Base-by-base conservation (phyloP, 805 yeast species). In the Metschnikowia arizonensis region DNA sequence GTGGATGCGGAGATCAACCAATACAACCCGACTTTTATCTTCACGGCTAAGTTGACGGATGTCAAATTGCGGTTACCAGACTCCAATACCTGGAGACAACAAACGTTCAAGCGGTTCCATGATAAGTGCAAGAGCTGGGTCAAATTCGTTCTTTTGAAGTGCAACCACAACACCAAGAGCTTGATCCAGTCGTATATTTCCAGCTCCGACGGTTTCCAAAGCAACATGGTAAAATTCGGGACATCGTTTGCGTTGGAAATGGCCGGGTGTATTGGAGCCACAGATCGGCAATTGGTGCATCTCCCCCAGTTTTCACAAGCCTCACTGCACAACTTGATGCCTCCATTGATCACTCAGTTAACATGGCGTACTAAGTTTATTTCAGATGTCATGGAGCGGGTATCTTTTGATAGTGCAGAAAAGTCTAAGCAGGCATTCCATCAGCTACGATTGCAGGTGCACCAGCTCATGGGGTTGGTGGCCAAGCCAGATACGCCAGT, bases 201-300 rank as follows among this genome's bases (percentile, higher is more conserved):
- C 1, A 63, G 57, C 12, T 32, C 52, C 17, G 63, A 54, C 28
- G 53, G 37, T 41, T 50, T 47, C 35, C 57, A 49, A 34, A 35
- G 51, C n/a, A 59, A 29, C 26, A 50, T 42, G 5, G 76, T 86
- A 33, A 83, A 85, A 46, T 82, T 77, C 57, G 98, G 98, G 44
- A 83, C 89, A 40, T 83, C 95, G 0, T 87, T 91, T 72, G 98
- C 99, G 0, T 68, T 90, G 47, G 93, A 87, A 53, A 77, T 88
- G 82, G 95, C 96, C 1, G 88, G 93, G 3, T 62, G 77, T 4
- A 76, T 88, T 10, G 66, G 82, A n/a, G 73, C 82, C 15, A 73
- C 73, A 24, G 95, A 88, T 55, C 68, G 82, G 35, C 93, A 85
- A 55, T 62, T 83, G 24, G 74, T 79, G 2, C 74, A 76, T 34